These are phyloP conservation scores for Saposhnikovia divaricata DNA, from an alignment of 129 eudicot genomes.

Conservation along the genomic window DNA sequence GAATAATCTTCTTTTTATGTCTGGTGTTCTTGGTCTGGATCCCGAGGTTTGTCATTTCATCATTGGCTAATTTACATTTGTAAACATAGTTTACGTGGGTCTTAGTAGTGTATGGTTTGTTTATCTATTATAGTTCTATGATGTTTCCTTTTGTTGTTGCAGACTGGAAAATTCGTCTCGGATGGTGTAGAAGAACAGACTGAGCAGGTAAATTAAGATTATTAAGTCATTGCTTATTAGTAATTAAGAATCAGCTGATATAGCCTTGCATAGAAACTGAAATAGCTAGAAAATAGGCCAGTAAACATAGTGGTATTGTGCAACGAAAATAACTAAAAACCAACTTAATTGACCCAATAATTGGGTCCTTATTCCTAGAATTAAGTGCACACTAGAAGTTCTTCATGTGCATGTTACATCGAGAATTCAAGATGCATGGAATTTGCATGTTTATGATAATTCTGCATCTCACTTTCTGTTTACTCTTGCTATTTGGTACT, in stretches of 20 bases:
- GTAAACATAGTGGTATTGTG: no score
- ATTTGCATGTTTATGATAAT: neutral
- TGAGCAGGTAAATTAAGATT: conserved; percentile 66
- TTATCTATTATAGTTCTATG: neutral
- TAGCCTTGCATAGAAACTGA: no score
- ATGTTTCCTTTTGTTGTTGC: conserved; percentile 29
- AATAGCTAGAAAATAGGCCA: no score
- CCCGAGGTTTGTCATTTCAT: conserved; percentile 61
- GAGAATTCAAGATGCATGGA: neutral
- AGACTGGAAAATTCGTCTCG: conserved; percentile 85
- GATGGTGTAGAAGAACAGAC: conserved; percentile 88
- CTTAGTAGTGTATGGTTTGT: neutral
- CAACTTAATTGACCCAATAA: no score
- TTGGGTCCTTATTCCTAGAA: no score
- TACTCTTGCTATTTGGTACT: neutral
- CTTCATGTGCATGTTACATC: neutral
- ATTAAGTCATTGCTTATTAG: neutral
- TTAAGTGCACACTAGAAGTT: no score
- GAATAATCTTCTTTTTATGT: conserved; percentile 67
- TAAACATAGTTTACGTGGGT: neutral
- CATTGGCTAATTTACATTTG: neutral
- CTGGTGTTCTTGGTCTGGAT: conserved; percentile 87
- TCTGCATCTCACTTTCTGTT: neutral
- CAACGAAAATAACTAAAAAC: no score
- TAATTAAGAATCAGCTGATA: no score